These are phyloP conservation scores for Pseudonitzschia pungens DNA, from an alignment of 108 stramenopile genomes.

Conservation along the genomic window DNA sequence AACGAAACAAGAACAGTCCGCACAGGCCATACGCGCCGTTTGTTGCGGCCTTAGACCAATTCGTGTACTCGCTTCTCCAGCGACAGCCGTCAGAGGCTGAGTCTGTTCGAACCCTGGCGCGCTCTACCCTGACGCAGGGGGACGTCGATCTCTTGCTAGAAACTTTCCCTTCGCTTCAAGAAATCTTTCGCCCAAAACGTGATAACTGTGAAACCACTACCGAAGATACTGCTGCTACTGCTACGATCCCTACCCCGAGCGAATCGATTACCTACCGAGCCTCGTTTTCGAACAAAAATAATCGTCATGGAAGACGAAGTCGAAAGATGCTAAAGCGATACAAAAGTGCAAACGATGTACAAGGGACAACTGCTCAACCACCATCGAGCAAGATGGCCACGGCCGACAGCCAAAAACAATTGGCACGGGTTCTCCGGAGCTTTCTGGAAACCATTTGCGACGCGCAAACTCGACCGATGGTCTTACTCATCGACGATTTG, in stretches of 20 bases:
- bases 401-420: conserved; percentile 5
- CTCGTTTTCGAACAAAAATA: too few relatives aligned
- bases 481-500: conserved; percentile 38
- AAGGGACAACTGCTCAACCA: neutral
- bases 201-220: neutral
- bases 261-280: too few relatives aligned
- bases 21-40: conserved; percentile 30
- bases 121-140: neutral
- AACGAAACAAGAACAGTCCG: neutral
- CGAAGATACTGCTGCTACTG: too few relatives aligned
- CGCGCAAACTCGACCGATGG: conserved; percentile 6
- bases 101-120: neutral
- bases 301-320: too few relatives aligned
- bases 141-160: conserved; percentile 10
- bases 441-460: conserved; percentile 24
- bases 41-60: conserved; percentile 19
- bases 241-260: too few relatives aligned
- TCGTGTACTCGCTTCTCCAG: neutral
- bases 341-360: neutral
- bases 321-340: neutral
- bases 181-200: neutral
- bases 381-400: neutral
- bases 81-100: neutral
- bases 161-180: conserved; percentile 18
- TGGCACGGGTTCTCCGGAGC: conserved; percentile 2